Percentiles rank a stretch among this genome's conserved stretches.
These are phyloP conservation scores for Chlamydomonas incerta DNA, from an alignment of 139 green algal species.

Conservation along the genomic window DNA sequence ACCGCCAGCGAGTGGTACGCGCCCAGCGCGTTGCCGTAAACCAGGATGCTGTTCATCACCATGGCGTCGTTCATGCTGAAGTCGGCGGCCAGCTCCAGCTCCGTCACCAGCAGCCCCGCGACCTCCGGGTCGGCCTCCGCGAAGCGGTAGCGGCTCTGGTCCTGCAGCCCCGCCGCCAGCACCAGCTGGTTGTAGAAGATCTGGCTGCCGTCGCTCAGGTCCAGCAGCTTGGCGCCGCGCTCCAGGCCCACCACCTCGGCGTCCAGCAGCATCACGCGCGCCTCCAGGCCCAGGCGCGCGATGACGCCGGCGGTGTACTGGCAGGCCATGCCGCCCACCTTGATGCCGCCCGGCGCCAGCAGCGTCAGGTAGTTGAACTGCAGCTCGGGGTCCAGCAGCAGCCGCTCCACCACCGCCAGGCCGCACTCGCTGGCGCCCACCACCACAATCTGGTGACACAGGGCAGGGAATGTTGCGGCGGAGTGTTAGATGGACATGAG, in stretches of 20 bases:
- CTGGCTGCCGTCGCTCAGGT: constrained; percentile 55
- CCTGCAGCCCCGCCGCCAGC: constrained; percentile 61
- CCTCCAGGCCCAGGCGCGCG: constrained; percentile 60
- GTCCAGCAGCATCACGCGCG: constrained; percentile 65
- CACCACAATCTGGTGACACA: constrained; percentile 68
- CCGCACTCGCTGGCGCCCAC: constrained; percentile 72
- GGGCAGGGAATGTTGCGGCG: no score
- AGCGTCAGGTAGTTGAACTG: constrained; percentile 75
- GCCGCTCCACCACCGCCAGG: constrained; percentile 70
- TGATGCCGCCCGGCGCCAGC: constrained; percentile 63
- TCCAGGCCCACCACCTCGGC: constrained; percentile 70
- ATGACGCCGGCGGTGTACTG: constrained; percentile 60
- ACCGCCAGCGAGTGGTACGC: constrained; percentile 53
- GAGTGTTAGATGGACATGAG: neutral
- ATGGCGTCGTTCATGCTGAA: constrained; percentile 48
- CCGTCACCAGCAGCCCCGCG: constrained; percentile 46
- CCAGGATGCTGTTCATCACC: constrained; percentile 48
- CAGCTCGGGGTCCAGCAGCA: constrained; percentile 63
- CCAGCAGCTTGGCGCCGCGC: constrained; percentile 40
- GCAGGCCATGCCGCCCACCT: constrained; percentile 53
- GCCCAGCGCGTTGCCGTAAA: constrained; percentile 62
- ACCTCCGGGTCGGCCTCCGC: constrained; percentile 47
- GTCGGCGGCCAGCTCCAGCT: constrained; percentile 56
- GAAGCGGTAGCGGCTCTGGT: constrained; percentile 41
- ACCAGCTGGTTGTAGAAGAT: constrained; percentile 71